phyloP scores from a whole-genome alignment of 768 basidiomycete genomes.

The Pholiota conissans region DNA sequence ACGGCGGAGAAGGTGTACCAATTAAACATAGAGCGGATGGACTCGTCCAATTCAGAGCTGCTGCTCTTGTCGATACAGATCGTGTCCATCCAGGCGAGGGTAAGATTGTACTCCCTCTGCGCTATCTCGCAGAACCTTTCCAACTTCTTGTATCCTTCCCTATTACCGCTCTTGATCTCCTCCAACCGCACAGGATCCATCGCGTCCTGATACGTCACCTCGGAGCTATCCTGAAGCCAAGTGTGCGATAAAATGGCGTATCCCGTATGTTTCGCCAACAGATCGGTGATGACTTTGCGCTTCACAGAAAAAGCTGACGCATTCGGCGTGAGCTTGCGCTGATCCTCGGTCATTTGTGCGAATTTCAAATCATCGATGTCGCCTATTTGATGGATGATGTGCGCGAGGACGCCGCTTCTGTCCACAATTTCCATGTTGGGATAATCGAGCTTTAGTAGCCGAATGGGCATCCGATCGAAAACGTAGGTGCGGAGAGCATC shows the following conservation, averaged over 20 bases:
- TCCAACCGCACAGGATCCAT: not conserved
- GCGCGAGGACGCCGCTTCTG: not conserved
- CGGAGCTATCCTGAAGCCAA: conserved; percentile 2
- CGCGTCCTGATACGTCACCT: not conserved
- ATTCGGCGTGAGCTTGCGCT: not conserved
- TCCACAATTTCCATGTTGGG: not conserved
- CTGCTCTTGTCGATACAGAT: conserved; percentile 6
- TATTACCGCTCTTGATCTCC: not conserved
- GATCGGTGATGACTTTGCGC: not conserved
- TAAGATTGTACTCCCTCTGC: not conserved
- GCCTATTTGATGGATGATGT: conserved; percentile 1
- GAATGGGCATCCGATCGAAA: conserved; percentile 5
- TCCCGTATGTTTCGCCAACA: not conserved
- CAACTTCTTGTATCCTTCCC: conserved; percentile 1
- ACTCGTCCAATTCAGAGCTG: conserved; percentile 6
- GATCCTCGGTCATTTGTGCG: not conserved
- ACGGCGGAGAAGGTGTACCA: not conserved
- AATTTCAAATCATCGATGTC: not conserved
- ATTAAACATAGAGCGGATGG: conserved; percentile 1
- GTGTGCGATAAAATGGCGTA: conserved; percentile 2
- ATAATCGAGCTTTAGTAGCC: not conserved
- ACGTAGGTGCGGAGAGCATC: conserved; percentile 1
- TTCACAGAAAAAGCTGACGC: not conserved
- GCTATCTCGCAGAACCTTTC: not conserved
- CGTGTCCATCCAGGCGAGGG: conserved; percentile 5